Evolutionary conservation across 352 stramenopile genomes (phyloP).

Genomic region (Thalassiosira hispida): DNA sequence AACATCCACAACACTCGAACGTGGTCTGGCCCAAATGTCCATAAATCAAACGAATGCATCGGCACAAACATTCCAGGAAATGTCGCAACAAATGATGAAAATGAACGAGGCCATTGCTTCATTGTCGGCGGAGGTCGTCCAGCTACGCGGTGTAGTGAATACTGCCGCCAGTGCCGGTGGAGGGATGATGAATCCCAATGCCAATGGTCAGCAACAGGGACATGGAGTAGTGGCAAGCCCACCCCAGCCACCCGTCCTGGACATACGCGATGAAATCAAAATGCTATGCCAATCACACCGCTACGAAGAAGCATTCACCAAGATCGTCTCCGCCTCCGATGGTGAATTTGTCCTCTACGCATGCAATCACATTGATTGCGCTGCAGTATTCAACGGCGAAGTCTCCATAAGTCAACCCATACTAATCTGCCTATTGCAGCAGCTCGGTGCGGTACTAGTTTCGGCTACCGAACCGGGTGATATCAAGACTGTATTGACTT

Average conservation of each 20-base stretch:
- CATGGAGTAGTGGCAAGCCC: neutral
- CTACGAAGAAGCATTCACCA: conserved; percentile 82
- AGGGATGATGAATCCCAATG: conserved; percentile 13
- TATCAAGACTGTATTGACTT: conserved; percentile 67
- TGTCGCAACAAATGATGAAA: conserved; percentile 59
- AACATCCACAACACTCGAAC: conserved; percentile 55
- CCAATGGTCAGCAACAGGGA: neutral
- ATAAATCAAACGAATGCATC: conserved; percentile 33
- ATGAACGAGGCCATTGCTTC: conserved; percentile 41
- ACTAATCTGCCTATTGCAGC: conserved; percentile 82
- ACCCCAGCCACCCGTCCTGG: conserved; percentile 15
- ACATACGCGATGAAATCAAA: conserved; percentile 62
- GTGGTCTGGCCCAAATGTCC: conserved; percentile 42
- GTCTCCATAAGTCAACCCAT: conserved; percentile 72
- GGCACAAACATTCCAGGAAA: conserved; percentile 54
- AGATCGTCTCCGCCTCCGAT: conserved; percentile 67
- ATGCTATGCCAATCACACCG: conserved; percentile 51
- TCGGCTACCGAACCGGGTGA: conserved; percentile 36
- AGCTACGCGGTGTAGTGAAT: conserved; percentile 25
- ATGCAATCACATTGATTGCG: conserved; percentile 66
- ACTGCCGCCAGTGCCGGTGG: neutral
- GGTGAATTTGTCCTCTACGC: conserved; percentile 74
- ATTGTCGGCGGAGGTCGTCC: conserved; percentile 50
- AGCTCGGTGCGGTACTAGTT: conserved; percentile 71
- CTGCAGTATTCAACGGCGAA: conserved; percentile 56